Percentiles rank a stretch among this genome's conserved stretches.
Evolutionary conservation across 805 yeast species (phyloP).

Genomic region (Scheffersomyces amazonensis): DNA sequence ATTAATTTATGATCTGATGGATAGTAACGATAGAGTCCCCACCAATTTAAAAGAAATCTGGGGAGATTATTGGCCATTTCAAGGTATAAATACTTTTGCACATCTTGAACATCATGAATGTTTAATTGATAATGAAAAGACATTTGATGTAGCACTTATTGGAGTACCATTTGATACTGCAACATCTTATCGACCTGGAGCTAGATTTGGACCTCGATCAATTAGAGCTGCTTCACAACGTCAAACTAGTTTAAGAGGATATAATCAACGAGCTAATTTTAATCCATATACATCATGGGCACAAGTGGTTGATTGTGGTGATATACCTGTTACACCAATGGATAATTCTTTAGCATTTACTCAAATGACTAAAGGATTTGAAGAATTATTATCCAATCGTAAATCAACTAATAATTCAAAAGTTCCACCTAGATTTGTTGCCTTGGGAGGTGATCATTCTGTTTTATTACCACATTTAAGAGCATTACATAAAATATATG

Average conservation of each 20-base stretch:
- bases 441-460: constrained; percentile 84
- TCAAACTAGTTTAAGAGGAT: constrained; percentile 67
- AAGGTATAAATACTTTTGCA: constrained; percentile 70
- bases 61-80: constrained; percentile 75
- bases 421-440: constrained; percentile 60
- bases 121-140: constrained; percentile 41
- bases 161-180: constrained; percentile 89
- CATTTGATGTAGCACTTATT: constrained; percentile 67
- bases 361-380: constrained; percentile 53
- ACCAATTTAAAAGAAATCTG: constrained; percentile 58
- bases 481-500: constrained; percentile 58
- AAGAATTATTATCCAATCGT: constrained; percentile 50
- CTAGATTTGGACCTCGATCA: constrained; percentile 78
- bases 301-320: constrained; percentile 52
- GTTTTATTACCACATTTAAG: constrained; percentile 70
- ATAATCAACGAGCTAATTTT: constrained; percentile 59
- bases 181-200: constrained; percentile 74
- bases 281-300: constrained; percentile 54
- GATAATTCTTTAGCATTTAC: constrained; percentile 50
- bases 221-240: constrained; percentile 68
- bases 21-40: constrained; percentile 10
- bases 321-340: constrained; percentile 59
- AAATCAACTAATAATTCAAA: constrained; percentile 14
- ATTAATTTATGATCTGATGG: not conserved
- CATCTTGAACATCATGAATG: constrained; percentile 65